Evolutionary conservation across 2,329 filamentous ascomycete genomes (phyloP).

Genomic region (Plectosphaerella plurivora): DNA sequence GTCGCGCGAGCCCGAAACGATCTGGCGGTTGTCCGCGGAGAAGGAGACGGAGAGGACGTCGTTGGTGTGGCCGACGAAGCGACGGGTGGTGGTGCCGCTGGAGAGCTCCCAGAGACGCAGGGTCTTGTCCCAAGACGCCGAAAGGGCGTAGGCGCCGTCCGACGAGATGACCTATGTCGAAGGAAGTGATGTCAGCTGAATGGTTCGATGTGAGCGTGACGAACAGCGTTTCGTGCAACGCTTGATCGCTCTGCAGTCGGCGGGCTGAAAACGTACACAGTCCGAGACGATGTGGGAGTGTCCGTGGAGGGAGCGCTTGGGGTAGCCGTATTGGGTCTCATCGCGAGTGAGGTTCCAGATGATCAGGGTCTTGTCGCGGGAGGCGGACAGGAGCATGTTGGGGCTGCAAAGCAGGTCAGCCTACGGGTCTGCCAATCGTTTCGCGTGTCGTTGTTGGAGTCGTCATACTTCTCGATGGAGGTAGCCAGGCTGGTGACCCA

Average conservation of each 20-base stretch:
- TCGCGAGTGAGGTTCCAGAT: slow-evolving; percentile 99
- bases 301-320: slow-evolving; percentile 96
- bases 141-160: slow-evolving; percentile 97
- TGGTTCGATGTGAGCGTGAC: not conserved
- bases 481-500: slow-evolving; percentile 99
- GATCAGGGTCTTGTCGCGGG: slow-evolving; percentile 98
- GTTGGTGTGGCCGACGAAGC: slow-evolving; percentile 99
- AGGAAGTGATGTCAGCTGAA: not conserved
- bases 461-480: slow-evolving; percentile 94
- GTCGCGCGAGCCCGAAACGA: slow-evolving; percentile 97
- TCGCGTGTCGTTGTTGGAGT: not conserved
- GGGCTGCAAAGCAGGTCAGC: slow-evolving; percentile 51
- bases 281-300: slow-evolving; percentile 99
- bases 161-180: slow-evolving; percentile 85
- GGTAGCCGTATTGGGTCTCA: slow-evolving; percentile 96
- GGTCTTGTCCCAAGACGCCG: slow-evolving; percentile 99
- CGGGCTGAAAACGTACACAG: slow-evolving; percentile 69
- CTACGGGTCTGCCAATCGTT: not conserved
- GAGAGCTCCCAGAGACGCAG: slow-evolving; percentile 99
- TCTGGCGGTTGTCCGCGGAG: slow-evolving; percentile 99
- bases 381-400: slow-evolving; percentile 98
- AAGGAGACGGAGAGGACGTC: slow-evolving; percentile 99
- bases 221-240: too few relatives aligned
- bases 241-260: too few relatives aligned
- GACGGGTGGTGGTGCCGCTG: slow-evolving; percentile 93